A percentile compares a stretch with the other conserved stretches of the same genome.
Conservation (phyloP, 306 rosid species). For the Macrotyloma uniflorum region DNA sequence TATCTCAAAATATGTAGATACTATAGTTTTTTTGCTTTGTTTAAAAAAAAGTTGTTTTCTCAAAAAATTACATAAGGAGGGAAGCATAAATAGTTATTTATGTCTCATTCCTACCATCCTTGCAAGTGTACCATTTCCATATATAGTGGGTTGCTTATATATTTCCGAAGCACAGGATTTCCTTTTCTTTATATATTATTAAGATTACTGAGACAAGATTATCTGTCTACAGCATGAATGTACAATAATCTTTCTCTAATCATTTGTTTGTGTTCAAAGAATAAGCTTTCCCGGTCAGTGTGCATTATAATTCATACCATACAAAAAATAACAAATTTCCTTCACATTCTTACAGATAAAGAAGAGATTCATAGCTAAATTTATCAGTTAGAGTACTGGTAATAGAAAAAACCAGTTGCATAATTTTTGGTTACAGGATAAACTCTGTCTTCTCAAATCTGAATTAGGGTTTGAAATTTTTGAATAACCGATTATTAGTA, state of each 20-base stretch:
- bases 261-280: not conserved
- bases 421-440: not conserved
- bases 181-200: not conserved
- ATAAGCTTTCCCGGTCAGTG: not conserved
- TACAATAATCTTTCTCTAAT: not conserved
- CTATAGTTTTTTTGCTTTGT: constrained; percentile 35
- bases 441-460: not conserved
- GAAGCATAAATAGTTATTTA: constrained; percentile 33
- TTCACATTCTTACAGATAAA: not conserved
- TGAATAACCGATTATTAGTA: not conserved
- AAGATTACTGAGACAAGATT: not conserved
- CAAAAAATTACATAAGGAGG: constrained; percentile 38
- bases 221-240: not conserved
- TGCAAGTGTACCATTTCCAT: constrained; percentile 42
- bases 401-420: not conserved
- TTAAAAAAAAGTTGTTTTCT: constrained; percentile 29
- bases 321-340: not conserved
- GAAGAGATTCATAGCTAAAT: not conserved
- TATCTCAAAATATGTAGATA: constrained; percentile 28
- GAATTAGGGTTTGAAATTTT: constrained; percentile 29
- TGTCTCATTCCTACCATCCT: constrained; percentile 23
- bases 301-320: not conserved
- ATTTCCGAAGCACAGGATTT: not conserved
- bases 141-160: constrained; percentile 33
- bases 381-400: not conserved